Evolutionary conservation across 495 filamentous ascomycete species (phyloP), one percentile per base, ranked within the genome.

Genomic region (Penicillium pulvis): DNA sequence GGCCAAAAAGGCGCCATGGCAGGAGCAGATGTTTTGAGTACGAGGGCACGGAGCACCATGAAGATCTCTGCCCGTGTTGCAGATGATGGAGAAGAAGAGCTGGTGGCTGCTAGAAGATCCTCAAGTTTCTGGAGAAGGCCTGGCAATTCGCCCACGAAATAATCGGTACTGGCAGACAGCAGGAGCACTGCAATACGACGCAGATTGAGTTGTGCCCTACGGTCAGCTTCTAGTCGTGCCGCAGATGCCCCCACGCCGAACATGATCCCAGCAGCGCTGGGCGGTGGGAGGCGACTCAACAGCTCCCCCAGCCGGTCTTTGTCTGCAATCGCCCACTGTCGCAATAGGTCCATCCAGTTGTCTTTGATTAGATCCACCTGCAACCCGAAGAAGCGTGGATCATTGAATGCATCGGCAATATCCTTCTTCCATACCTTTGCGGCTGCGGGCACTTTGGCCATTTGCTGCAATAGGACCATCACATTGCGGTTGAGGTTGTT

Each of bases 201-300:
- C 12, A 99, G 85, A 68, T 92, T 96, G 36, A 97, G 83, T 67
- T 97, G 93, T 8, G 92, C 90, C 71, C 89, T 94, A 51, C 92
- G 88, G 72, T 99, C 94, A 9, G 94, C 92, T 75, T 99, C 94
- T 44, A 92, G 78, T 57, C 94, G 82, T n/a, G 94, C 94, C 23
- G 93, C 93, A 35, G 90, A 93, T 7, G 94, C 95, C 51, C 94
- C 94, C 6, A 99, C 94, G 23, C 94, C 94, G 60, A 99, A 99
- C 70, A 99, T 91, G 55, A 98, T 96, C 16, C 94, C 95, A 0
- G 94, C 95, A n/a, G 94, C 90, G 16, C 91, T 91, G 9, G 94
- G 94, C 3, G 92, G 82, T 6, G 90, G 86, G 36, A 98, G 79
- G 26, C 92, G 86, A 41, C 82, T 79, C 14, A 98, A 70, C 4